Evolutionary conservation across 192 early-diverging fungal genomes (phyloP), one percentile per base, ranked within the genome.

Genomic region (Dimargaris xerosporica): DNA sequence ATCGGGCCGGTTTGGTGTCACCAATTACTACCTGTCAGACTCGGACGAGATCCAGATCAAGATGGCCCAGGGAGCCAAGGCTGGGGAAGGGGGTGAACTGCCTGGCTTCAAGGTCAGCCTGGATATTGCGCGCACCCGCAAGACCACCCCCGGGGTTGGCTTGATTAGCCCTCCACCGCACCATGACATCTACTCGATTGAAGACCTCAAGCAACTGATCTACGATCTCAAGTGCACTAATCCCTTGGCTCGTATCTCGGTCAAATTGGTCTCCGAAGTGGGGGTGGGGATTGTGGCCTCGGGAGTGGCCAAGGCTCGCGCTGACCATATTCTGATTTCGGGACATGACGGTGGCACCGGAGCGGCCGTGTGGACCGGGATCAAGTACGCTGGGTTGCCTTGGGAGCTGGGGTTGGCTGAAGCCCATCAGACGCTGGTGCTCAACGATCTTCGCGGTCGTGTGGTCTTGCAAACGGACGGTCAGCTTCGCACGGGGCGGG

Each of bases 401-500:
- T 98, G 96, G 96, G 96, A 98, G 78, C 78, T 98, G 31, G 96
- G 96, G 66, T 75, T 98, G 29, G 94, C 94, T n/a, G 96, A 98
- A 78, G 93, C 94, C 30, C 96, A 98, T 71, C 96, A 98, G 76
- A 98, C 96, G 13, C 77, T 98, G 69, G 96, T 96, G 11, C 83
- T 96, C 17, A 96, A 96, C 71, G 91, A 91, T 62, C 82, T 98
- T 53, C 88, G 96, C 73, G 94, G 94, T 42, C 86, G 96, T 63
- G 89, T 98, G 63, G 79, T 93, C 58, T 79, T 98, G 56, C 96
- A 98, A 76, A 96, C 96, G 29, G 96, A 98, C 75, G 96, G 96
- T 53, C 96, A 98, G 74, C 86, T 98, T 70, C 91, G 90, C 76
- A 98, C 94, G 9, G 96, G 93, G 46, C 84, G 89, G 54, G 96